These are phyloP conservation scores for Corynespora cassiicola DNA, from an alignment of 2,329 filamentous ascomycete genomes.

Conservation along the genomic window DNA sequence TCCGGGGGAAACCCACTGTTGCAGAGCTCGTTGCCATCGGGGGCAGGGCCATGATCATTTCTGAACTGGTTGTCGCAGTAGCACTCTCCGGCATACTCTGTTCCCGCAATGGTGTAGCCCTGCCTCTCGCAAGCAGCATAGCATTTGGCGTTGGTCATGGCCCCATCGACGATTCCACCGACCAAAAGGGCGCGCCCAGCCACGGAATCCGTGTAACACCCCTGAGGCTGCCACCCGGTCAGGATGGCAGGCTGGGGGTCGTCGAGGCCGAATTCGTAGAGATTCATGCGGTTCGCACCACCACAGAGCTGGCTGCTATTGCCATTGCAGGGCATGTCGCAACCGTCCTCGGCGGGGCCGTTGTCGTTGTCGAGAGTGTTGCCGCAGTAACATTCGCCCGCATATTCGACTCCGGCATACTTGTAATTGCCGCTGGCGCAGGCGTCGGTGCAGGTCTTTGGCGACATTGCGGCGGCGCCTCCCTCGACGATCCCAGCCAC, in stretches of 20 bases:
- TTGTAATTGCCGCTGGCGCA: conserved; percentile 12
- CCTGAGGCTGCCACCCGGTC: conserved; percentile 26
- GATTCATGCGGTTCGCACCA: conserved; percentile 25
- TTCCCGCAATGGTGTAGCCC: conserved; percentile 25
- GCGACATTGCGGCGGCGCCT: conserved; percentile 13
- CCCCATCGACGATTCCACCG: conserved; percentile 19
- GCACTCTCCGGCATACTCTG: conserved; percentile 31
- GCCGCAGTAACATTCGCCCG: conserved; percentile 19
- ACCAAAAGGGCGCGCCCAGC: conserved; percentile 22
- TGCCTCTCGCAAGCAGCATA: conserved; percentile 22
- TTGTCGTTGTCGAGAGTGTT: conserved; percentile 21
- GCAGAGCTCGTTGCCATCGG: conserved; percentile 50
- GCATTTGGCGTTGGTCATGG: conserved; percentile 31
- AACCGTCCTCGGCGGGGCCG: conserved; percentile 12
- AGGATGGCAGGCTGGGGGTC: conserved; percentile 24
- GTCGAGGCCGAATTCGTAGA: conserved; percentile 25
- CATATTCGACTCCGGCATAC: conserved; percentile 15
- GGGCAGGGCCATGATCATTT: conserved; percentile 25
- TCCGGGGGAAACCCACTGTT: conserved; percentile 24
- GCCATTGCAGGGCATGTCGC: conserved; percentile 20
- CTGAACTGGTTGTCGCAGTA: conserved; percentile 28
- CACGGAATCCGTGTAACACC: conserved; percentile 30
- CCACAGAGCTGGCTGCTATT: conserved; percentile 19
- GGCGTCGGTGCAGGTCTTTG: conserved; percentile 16
- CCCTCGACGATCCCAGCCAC: conserved; percentile 8